Evolutionary conservation across 2,329 filamentous ascomycete genomes (phyloP), one percentile per base, ranked within the genome.

Genomic region (Periconia sp.): DNA sequence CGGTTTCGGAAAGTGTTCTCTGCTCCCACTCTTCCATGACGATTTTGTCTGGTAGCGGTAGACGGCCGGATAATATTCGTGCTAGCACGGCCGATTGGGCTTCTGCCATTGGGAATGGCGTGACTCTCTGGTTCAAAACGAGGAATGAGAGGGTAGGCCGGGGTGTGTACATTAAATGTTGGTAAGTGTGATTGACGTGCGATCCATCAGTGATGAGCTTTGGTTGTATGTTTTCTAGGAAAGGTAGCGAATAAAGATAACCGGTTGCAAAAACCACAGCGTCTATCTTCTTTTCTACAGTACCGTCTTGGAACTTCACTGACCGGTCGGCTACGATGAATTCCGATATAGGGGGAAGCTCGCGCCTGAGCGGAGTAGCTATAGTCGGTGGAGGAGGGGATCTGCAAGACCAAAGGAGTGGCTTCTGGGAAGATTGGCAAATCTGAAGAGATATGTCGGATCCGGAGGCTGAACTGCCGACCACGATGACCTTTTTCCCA

Each of bases 221-320:
- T 0, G 85, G 81, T 1, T 72, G 50, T 2, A 84, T 66, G 2
- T 90, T 52, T 2, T 81, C 63, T 0, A 87, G 69, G 66, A 96
- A 97, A 0, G 92, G 91, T 53, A 89, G 89, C 6, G 87, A 86
- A 74, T 90, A 96, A 52, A 96, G 83, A 65, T 95, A 97, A 0
- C 93, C 93, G 0, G 93, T 97, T 70, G 90, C 92, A 73, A 93
- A 97, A 27, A 97, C 70, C 6, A 97, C 77, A 1, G 85, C 82
- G 65, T 97, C 92, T 52, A 97, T 74, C 33, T 86, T 77, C 2
- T 76, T 75, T 65, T 91, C 89, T 10, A 87, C 67, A 0, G 78
- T 79, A 2, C 88, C 88, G 63, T 91, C 81, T 41, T 80, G 78
- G 58, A 95, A 90, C 31, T 81, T 78, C 1, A 94, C 81, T 2